phyloP scores from a whole-genome alignment of 73 alveolate genomes.

The Tetrahymena thermophila region DNA sequence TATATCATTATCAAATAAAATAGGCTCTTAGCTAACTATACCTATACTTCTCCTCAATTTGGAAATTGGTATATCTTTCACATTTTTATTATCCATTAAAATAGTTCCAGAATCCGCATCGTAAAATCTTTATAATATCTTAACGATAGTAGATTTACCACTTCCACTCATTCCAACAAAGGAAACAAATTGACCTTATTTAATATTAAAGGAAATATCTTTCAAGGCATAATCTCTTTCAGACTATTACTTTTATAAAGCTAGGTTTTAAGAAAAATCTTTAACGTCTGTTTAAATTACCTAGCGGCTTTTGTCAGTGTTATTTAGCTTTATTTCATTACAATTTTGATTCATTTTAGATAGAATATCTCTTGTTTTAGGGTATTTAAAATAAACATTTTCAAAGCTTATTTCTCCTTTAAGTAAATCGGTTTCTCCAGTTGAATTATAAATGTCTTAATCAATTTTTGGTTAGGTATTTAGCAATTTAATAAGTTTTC shows the following conservation, averaged over 20 bases:
- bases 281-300: conserved; percentile 60
- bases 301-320: conserved; percentile 47
- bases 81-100: conserved; percentile 56
- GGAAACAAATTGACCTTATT: conserved; percentile 60
- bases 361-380: conserved; percentile 57
- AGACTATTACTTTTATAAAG: not conserved
- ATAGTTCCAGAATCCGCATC: conserved; percentile 62
- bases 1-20: conserved; percentile 63
- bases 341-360: not conserved
- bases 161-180: conserved; percentile 89
- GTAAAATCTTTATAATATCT: conserved; percentile 62
- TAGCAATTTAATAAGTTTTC: conserved; percentile 7
- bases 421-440: conserved; percentile 13
- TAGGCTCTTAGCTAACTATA: conserved; percentile 90
- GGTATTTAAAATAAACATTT: conserved; percentile 72
- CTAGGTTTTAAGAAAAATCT: conserved; percentile 54
- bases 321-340: too few species aligned
- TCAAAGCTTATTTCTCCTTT: conserved; percentile 70
- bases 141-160: conserved; percentile 71
- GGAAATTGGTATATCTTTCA: conserved; percentile 46
- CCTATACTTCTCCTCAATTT: conserved; percentile 77
- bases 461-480: not conserved
- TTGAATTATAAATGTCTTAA: conserved; percentile 16
- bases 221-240: conserved; percentile 40
- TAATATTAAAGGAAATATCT: conserved; percentile 44